A percentile compares a stretch with the other conserved stretches of the same genome.
Evolutionary conservation across 1,284 basidiomycete genomes (phyloP).

Genomic region (Sporisorium iseilematis-ciliati): DNA sequence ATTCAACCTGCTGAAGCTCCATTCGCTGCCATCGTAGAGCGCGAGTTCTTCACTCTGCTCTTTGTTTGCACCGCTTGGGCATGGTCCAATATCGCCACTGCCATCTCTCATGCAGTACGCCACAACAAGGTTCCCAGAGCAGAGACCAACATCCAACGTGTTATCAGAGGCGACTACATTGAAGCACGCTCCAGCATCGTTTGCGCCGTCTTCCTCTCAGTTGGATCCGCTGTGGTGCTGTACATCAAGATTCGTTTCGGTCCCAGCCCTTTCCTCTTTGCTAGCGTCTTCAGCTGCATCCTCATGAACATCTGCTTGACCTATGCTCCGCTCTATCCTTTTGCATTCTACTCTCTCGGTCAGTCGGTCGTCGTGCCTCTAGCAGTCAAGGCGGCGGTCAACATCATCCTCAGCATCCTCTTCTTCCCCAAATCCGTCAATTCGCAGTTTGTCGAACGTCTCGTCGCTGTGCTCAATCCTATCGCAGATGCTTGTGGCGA

Average conservation of each 20-base stretch:
- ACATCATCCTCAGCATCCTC: constrained; percentile 74
- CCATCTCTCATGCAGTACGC: constrained; percentile 76
- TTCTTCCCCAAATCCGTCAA: constrained; percentile 80
- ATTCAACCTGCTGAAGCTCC: constrained; percentile 79
- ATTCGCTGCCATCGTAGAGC: constrained; percentile 78
- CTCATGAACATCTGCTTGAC: constrained; percentile 77
- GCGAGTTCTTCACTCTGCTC: constrained; percentile 76
- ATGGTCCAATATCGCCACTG: constrained; percentile 78
- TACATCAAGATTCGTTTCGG: constrained; percentile 77
- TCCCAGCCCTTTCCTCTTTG: constrained; percentile 77
- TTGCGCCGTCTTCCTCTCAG: constrained; percentile 77
- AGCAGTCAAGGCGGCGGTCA: constrained; percentile 76
- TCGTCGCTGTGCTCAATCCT: constrained; percentile 75
- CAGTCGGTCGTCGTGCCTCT: constrained; percentile 76
- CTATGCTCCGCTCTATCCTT: constrained; percentile 77
- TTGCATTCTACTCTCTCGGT: constrained; percentile 77
- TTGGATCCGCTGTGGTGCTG: constrained; percentile 76
- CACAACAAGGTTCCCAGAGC: constrained; percentile 72
- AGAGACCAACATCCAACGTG: constrained; percentile 63
- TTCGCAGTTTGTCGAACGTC: constrained; percentile 75
- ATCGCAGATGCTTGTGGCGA: constrained; percentile 73
- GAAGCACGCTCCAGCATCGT: constrained; percentile 75
- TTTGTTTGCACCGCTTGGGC: constrained; percentile 76
- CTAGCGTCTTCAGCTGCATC: constrained; percentile 73
- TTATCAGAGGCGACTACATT: constrained; percentile 45